Evolutionary conservation across 495 filamentous ascomycete species (phyloP).

Genomic region (Aspergillus olivimuriae): DNA sequence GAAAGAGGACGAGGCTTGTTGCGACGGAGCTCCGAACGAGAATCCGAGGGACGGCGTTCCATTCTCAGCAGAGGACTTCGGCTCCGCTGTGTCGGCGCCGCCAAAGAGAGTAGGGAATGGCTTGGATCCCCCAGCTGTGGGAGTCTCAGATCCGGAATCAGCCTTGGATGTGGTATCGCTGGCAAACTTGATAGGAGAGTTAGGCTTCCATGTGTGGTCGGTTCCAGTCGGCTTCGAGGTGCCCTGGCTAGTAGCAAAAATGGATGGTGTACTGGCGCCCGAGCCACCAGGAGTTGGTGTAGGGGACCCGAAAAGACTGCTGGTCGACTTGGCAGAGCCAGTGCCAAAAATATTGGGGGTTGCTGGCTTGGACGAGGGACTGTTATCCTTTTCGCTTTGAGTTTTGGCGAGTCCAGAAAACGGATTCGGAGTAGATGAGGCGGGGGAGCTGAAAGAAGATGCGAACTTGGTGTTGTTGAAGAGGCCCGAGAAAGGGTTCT

Average conservation of each 20-base stretch:
- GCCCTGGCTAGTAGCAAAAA: conserved; percentile 10
- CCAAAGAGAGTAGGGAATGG: conserved; percentile 42
- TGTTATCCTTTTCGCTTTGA: conserved; percentile 10
- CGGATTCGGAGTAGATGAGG: conserved; percentile 18
- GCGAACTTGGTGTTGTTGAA: conserved; percentile 20
- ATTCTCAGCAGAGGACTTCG: conserved; percentile 22
- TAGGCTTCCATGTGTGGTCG: conserved; percentile 50
- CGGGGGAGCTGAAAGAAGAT: conserved; percentile 19
- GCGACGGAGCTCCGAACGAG: conserved; percentile 29
- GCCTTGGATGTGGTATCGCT: conserved; percentile 14
- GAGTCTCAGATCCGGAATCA: conserved; percentile 22
- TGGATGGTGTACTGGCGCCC: conserved; percentile 15
- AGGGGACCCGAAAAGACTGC: conserved; percentile 15
- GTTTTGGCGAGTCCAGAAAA: conserved; percentile 15
- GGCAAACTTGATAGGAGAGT: conserved; percentile 46
- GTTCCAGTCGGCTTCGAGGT: conserved; percentile 13
- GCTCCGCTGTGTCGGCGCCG: conserved; percentile 17
- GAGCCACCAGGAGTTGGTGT: conserved; percentile 14
- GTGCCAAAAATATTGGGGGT: conserved; percentile 24
- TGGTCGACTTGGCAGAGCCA: conserved; percentile 13
- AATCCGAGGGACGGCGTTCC: conserved; percentile 28
- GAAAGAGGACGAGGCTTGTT: conserved; percentile 22
- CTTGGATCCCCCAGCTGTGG: conserved; percentile 26
- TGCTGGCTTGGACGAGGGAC: conserved; percentile 9
- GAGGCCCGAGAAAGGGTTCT: conserved; percentile 11